Percentiles rank a stretch among this genome's conserved stretches.
phyloP scores from a whole-genome alignment of 2,329 filamentous ascomycete species.

The Alternaria metachromatica region DNA sequence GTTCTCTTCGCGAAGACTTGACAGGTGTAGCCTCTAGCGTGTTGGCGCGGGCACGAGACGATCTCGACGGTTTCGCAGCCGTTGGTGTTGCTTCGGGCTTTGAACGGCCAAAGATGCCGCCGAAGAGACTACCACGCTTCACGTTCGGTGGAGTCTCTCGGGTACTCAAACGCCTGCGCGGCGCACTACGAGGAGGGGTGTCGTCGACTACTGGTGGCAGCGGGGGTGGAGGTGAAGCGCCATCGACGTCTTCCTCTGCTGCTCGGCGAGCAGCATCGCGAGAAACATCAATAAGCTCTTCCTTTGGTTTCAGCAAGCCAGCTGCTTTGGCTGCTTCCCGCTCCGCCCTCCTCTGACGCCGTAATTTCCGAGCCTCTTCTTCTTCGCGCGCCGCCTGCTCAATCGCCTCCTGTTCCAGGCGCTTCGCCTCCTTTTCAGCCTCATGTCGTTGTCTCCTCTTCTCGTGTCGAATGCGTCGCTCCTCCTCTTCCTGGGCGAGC shows the following conservation, averaged over 20 bases:
- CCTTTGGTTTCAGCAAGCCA: slow-evolving; percentile 14
- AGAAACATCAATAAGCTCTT: slow-evolving; percentile 17
- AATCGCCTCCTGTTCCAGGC: slow-evolving; percentile 18
- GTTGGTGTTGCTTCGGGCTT: slow-evolving; percentile 38
- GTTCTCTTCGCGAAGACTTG: slow-evolving; percentile 25
- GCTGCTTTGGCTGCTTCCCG: slow-evolving; percentile 33
- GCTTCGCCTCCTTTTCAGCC: slow-evolving; percentile 32
- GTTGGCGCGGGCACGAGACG: slow-evolving; percentile 33
- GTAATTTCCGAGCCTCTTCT: slow-evolving; percentile 33
- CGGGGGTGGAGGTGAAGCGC: slow-evolving; percentile 7
- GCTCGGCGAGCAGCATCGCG: slow-evolving; percentile 38
- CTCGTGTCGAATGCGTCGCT: slow-evolving; percentile 35
- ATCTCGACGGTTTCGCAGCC: slow-evolving; percentile 31
- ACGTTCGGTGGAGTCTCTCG: slow-evolving; percentile 33
- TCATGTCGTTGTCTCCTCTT: slow-evolving; percentile 33
- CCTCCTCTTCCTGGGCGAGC: slow-evolving; percentile 35
- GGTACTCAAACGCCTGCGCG: slow-evolving; percentile 34
- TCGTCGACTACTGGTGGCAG: slow-evolving; percentile 25
- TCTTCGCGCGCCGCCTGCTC: slow-evolving; percentile 27
- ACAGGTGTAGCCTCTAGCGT: slow-evolving; percentile 25
- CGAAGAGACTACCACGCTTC: slow-evolving; percentile 40
- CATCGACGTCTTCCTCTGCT: slow-evolving; percentile 22
- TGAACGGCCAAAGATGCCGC: slow-evolving; percentile 42
- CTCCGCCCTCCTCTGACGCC: slow-evolving; percentile 35
- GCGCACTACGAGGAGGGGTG: slow-evolving; percentile 29